These are phyloP conservation scores for Perkinsus marinus DNA, from an alignment of 169 alveolate species.

Conservation along the genomic window DNA sequence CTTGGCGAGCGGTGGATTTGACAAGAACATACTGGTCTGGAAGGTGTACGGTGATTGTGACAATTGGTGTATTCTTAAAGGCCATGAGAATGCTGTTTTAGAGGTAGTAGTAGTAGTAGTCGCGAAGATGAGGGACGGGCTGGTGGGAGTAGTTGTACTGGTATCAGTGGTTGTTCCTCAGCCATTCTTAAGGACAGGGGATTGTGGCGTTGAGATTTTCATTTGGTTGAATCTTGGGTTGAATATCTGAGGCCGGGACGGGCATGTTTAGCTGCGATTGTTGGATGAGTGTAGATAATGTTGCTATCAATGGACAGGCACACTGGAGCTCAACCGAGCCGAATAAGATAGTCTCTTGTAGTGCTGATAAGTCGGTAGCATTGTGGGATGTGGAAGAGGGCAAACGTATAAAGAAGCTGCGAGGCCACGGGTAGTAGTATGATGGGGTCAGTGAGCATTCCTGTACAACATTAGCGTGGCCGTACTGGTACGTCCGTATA, in stretches of 20 bases:
- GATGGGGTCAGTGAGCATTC: too few species aligned
- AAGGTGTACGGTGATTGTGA: slow-evolving; percentile 51
- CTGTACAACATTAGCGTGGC: too few species aligned
- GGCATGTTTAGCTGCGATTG: too few species aligned
- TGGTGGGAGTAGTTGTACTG: not conserved
- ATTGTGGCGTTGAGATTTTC: too few species aligned
- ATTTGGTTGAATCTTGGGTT: too few species aligned
- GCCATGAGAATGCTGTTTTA: slow-evolving; percentile 52
- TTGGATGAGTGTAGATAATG: too few species aligned
- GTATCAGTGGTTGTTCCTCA: too few species aligned
- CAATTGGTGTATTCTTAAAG: slow-evolving; percentile 38
- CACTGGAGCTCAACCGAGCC: not conserved
- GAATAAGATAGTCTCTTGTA: slow-evolving; percentile 34
- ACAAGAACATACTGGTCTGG: slow-evolving; percentile 32
- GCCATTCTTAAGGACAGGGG: too few species aligned
- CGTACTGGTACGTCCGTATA: too few species aligned
- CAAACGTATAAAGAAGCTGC: slow-evolving; percentile 29
- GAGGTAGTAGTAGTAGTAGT: slow-evolving; percentile 35
- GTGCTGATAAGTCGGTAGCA: slow-evolving; percentile 43
- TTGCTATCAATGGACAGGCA: not conserved
- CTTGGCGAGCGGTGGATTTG: slow-evolving; percentile 46
- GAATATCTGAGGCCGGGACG: too few species aligned
- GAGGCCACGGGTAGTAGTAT: slow-evolving; percentile 13
- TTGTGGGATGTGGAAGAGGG: slow-evolving; percentile 50
- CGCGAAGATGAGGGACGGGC: not conserved